Percentiles rank a stretch among this genome's conserved stretches.
Conservation (phyloP, 2,329 filamentous ascomycete genomes). For the Ceratocystis destructans region DNA sequence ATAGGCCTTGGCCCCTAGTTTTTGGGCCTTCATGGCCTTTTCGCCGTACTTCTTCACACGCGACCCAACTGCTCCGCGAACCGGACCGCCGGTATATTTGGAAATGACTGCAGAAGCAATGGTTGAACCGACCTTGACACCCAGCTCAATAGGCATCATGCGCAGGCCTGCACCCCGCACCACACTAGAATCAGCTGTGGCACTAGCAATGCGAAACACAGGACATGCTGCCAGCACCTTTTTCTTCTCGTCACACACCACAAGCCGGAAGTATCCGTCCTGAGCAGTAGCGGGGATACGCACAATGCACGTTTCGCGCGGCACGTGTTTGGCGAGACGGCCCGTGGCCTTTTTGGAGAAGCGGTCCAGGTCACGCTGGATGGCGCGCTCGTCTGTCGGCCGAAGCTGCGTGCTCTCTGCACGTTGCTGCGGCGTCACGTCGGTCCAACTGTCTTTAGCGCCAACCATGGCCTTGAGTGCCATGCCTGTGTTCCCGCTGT, state of each 20-base stretch:
- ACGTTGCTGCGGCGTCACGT: slow-evolving; percentile 48
- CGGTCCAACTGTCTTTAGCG: slow-evolving; percentile 46
- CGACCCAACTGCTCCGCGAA: slow-evolving; percentile 30
- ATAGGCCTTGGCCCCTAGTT: slow-evolving; percentile 25
- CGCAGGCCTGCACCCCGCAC: slow-evolving; percentile 50
- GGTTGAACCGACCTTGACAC: slow-evolving; percentile 42
- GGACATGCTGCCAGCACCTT: slow-evolving; percentile 52
- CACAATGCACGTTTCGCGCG: slow-evolving; percentile 50
- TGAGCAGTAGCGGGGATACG: slow-evolving; percentile 48
- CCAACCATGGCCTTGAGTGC: slow-evolving; percentile 49
- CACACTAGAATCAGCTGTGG: slow-evolving; percentile 45
- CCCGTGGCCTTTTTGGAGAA: slow-evolving; percentile 44
- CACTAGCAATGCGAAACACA: slow-evolving; percentile 55
- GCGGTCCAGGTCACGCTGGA: slow-evolving; percentile 53
- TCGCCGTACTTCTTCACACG: slow-evolving; percentile 22
- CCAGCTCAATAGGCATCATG: slow-evolving; percentile 53
- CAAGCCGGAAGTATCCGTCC: slow-evolving; percentile 56
- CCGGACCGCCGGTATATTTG: slow-evolving; percentile 25
- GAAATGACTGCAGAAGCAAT: slow-evolving; percentile 26
- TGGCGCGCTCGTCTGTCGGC: slow-evolving; percentile 46
- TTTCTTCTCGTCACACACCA: slow-evolving; percentile 42
- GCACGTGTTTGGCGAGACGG: slow-evolving; percentile 33
- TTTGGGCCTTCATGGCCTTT: slow-evolving; percentile 24
- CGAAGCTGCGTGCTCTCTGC: slow-evolving; percentile 37
- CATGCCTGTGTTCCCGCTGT: slow-evolving; percentile 55